These are phyloP conservation scores for Teunomyces kruisii DNA, from an alignment of 805 yeast species.

Conservation along the genomic window DNA sequence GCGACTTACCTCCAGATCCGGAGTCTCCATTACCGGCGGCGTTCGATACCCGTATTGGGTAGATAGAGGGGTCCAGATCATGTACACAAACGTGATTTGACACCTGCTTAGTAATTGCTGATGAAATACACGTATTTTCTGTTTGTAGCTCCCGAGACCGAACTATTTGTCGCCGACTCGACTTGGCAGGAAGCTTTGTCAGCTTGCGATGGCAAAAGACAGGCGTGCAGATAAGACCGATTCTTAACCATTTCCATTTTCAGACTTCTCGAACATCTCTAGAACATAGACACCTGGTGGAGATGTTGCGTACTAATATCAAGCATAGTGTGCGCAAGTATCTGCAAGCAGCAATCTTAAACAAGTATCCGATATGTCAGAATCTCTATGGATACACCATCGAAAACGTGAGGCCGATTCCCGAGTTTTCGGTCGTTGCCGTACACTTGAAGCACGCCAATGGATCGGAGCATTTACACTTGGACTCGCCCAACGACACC, in stretches of 20 bases:
- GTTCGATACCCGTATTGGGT: not conserved
- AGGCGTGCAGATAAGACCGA: not conserved
- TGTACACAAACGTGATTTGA: no score
- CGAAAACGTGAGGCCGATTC: constrained; percentile 63
- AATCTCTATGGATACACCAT: constrained; percentile 67
- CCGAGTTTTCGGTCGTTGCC: constrained; percentile 80
- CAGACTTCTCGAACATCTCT: not conserved
- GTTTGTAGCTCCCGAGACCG: no score
- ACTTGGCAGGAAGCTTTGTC: not conserved
- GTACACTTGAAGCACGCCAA: constrained; percentile 71
- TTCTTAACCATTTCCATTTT: not conserved
- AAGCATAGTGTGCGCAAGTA: constrained; percentile 1
- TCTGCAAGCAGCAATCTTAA: constrained; percentile 1
- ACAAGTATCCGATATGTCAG: constrained; percentile 63
- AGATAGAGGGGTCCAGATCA: not conserved
- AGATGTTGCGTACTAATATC: constrained; percentile 1
- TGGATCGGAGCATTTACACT: constrained; percentile 80
- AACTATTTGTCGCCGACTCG: no score
- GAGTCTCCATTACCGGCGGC: not conserved
- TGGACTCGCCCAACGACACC: constrained; percentile 72
- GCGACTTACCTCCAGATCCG: not conserved
- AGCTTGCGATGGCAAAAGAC: not conserved
- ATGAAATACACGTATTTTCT: no score
- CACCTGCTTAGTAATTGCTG: not conserved
- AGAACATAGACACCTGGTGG: not conserved